Evolutionary conservation across 176 grass and related monocot genomes (phyloP), one percentile per base, ranked within the genome.

Genomic region (Dactylis glomerata): DNA sequence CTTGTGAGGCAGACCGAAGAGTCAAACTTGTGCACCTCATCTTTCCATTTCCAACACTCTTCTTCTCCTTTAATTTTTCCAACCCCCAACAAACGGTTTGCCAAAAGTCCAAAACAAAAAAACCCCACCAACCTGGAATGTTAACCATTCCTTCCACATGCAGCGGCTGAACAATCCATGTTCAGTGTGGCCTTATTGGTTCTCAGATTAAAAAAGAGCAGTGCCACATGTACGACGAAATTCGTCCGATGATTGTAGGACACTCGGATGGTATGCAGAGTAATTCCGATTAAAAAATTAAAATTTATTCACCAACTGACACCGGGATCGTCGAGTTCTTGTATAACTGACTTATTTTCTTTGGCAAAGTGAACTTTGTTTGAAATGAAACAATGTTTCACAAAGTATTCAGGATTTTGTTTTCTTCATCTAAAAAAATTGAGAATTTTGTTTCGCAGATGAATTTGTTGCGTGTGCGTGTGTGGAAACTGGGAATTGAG

Each of bases 1-100:
- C 27, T 50, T 62, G 68, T 22, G 22, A 19, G 5, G 5, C 66
- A 14, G 10, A 33, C 41, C 5, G 17, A 64, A 46, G 16, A 10
- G 68, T 75, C 58, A 56, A 81, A 32, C 49, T 84, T 88, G 81
- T 76, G 59, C 38, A 28, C 30, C 76, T 17, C 6, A 3, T 12
- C 12, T 30, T 67, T 54, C 68, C 22, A 26, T 7, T 16, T 73
- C 42, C 47, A 56, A 8, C 70, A 41, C 20, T 64, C 44, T 51
- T 20, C 57, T 66, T 66, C 30, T 26, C 27, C 16, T 8, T 56
- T 67, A 38, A 0, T 31, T 37, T 30, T 17, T n/a, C 15, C 23
- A 16, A 37, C 24, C 5, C 58, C 50, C 40, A 15, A 36, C 37
- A 4, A 36, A 64, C 6, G 7, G 1, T 15, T 63, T 7, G 13